Evolutionary conservation across 768 basidiomycete genomes (phyloP).

Genomic region (Antrodiella citrinella): DNA sequence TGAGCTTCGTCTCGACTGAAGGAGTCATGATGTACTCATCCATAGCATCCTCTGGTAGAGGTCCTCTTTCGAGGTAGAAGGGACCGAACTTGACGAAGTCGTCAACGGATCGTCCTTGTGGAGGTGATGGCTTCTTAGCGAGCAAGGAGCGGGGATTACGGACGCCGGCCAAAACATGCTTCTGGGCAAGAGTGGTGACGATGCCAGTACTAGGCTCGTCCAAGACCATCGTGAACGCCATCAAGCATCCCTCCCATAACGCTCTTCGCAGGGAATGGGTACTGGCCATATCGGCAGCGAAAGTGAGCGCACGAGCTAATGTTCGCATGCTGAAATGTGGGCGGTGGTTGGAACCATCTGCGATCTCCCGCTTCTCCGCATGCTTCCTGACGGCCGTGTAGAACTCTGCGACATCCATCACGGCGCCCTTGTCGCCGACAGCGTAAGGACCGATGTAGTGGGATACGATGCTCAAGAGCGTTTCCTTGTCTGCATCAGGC

Average conservation of each 20-base stretch:
- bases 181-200: constrained; percentile 64
- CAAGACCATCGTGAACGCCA: constrained; percentile 97
- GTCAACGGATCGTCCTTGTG: constrained; percentile 34
- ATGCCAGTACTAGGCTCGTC: constrained; percentile 61
- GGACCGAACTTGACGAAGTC: constrained; percentile 82
- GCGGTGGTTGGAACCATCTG: constrained; percentile 86
- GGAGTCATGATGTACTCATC: constrained; percentile 93
- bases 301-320: constrained; percentile 81
- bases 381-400: constrained; percentile 76
- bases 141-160: constrained; percentile 75
- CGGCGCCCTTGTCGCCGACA: constrained; percentile 76
- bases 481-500: constrained; percentile 88
- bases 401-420: constrained; percentile 90
- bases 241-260: constrained; percentile 93
- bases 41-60: constrained; percentile 47
- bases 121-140: constrained; percentile 54
- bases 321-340: constrained; percentile 99
- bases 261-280: constrained; percentile 77
- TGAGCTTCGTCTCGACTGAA: constrained; percentile 89
- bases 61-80: constrained; percentile 82
- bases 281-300: constrained; percentile 74
- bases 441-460: constrained; percentile 85
- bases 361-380: constrained; percentile 66
- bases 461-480: constrained; percentile 74
- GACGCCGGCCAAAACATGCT: constrained; percentile 70